phyloP scores from a whole-genome alignment of 495 filamentous ascomycete genomes.

The Penicillium samsonianum region DNA sequence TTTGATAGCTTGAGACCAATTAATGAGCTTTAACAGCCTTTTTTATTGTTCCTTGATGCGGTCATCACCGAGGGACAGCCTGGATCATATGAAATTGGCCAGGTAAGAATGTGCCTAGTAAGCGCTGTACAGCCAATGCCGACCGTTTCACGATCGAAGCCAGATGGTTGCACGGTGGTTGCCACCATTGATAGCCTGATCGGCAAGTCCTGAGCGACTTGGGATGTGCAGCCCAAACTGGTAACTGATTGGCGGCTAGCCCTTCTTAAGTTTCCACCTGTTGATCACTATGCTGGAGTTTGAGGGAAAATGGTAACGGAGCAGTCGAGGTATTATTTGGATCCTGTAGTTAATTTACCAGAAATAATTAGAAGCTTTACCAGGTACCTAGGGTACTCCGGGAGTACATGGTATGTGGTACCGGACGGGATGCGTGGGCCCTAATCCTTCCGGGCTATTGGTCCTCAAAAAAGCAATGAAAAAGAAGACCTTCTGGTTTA shows the following conservation, averaged over 20 bases:
- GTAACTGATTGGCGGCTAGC: constrained; percentile 23
- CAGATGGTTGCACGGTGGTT: constrained; percentile 22
- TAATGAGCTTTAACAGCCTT: not conserved
- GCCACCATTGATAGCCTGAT: constrained; percentile 33
- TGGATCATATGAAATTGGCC: constrained; percentile 31
- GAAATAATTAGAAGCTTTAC: no score
- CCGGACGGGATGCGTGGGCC: constrained; percentile 2
- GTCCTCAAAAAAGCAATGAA: not conserved
- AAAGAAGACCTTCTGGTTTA: not conserved
- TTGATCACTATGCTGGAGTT: constrained; percentile 16
- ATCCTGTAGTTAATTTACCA: not conserved
- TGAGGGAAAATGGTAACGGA: not conserved
- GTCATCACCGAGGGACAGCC: constrained; percentile 14
- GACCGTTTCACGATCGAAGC: constrained; percentile 31
- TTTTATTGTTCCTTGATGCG: no score
- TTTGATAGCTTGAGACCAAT: no score
- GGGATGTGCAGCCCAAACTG: constrained; percentile 9
- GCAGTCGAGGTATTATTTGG: not conserved
- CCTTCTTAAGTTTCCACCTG: constrained; percentile 20
- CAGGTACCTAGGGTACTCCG: not conserved
- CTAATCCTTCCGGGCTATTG: not conserved
- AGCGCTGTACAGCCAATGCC: constrained; percentile 21
- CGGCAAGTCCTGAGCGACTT: constrained; percentile 24
- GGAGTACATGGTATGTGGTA: not conserved
- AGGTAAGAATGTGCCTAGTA: not conserved